These are phyloP conservation scores for Aureobasidium vineae DNA, from an alignment of 2,329 filamentous ascomycete species.

Conservation along the genomic window DNA sequence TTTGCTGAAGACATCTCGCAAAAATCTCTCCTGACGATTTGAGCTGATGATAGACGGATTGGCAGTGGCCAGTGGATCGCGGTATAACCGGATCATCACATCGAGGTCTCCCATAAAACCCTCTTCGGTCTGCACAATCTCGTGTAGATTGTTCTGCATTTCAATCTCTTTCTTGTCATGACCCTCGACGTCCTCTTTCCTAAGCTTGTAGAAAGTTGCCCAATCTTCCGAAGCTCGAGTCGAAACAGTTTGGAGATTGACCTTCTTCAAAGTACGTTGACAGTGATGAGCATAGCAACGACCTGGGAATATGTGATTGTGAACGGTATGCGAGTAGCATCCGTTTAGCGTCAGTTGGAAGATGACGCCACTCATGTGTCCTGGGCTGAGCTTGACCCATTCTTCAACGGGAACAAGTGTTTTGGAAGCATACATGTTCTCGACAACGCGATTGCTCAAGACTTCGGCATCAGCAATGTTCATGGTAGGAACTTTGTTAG, in stretches of 20 bases:
- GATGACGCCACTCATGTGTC: slow-evolving; percentile 80
- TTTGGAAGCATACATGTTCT: slow-evolving; percentile 73
- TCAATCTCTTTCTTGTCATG: slow-evolving; percentile 84
- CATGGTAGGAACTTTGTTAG: slow-evolving; percentile 94
- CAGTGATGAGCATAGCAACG: slow-evolving; percentile 94
- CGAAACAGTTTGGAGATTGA: slow-evolving; percentile 76
- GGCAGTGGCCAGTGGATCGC: slow-evolving; percentile 70
- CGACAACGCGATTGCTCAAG: slow-evolving; percentile 72
- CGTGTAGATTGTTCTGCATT: slow-evolving; percentile 89
- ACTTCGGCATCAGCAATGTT: slow-evolving; percentile 95
- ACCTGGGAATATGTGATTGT: slow-evolving; percentile 64
- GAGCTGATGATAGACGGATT: slow-evolving; percentile 79
- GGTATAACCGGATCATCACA: slow-evolving; percentile 79
- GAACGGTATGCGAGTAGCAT: slow-evolving; percentile 84
- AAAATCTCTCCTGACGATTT: slow-evolving; percentile 74
- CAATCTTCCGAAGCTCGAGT: slow-evolving; percentile 71
- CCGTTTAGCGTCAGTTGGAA: slow-evolving; percentile 90
- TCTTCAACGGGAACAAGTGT: slow-evolving; percentile 87
- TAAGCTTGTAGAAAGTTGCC: slow-evolving; percentile 83
- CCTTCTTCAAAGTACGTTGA: slow-evolving; percentile 89
- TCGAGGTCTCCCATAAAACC: slow-evolving; percentile 86
- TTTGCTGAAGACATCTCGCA: slow-evolving; percentile 84
- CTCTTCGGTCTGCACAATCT: slow-evolving; percentile 92
- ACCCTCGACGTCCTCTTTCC: slow-evolving; percentile 69
- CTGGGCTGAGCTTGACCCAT: slow-evolving; percentile 90